phyloP scores from a whole-genome alignment of 306 rosid genomes.

The Prunus davidiana region DNA sequence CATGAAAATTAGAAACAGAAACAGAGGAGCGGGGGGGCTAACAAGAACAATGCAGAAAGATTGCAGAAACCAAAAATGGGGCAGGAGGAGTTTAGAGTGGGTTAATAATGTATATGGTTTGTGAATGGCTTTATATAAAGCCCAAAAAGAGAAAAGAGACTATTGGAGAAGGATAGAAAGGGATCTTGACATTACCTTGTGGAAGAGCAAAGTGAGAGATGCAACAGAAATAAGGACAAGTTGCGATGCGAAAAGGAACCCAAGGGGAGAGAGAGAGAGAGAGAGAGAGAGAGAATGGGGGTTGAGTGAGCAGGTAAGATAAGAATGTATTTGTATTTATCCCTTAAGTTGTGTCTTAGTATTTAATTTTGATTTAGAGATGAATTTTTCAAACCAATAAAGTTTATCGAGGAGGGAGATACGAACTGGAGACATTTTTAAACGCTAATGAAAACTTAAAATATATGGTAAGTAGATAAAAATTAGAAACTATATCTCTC shows the following conservation, averaged over 20 bases:
- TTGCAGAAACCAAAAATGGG: slow-evolving; percentile 6
- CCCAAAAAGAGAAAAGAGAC: slow-evolving; percentile 5
- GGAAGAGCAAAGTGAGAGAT: slow-evolving; percentile 48
- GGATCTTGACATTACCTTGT: slow-evolving; percentile 41
- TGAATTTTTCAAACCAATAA: no score
- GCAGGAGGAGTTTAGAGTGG: background rate
- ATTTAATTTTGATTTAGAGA: background rate
- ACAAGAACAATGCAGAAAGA: slow-evolving; percentile 12
- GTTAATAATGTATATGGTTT: background rate
- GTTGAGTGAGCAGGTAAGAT: slow-evolving; percentile 64
- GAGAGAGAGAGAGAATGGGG: slow-evolving; percentile 10
- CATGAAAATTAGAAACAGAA: background rate
- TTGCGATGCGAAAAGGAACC: slow-evolving; percentile 27
- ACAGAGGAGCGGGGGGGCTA: slow-evolving; percentile 9
- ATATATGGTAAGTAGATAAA: background rate
- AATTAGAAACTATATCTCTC: slow-evolving; percentile 10
- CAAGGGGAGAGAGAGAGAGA: slow-evolving; percentile 25
- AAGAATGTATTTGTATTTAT: slow-evolving; percentile 55
- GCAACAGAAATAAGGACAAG: slow-evolving; percentile 33
- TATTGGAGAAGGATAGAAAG: background rate
- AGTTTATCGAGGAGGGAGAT: no score
- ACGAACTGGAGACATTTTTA: no score
- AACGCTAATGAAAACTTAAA: background rate
- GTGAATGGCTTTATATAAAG: background rate
- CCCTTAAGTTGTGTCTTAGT: background rate